Evolutionary conservation across 805 yeast genomes (phyloP).

Genomic region (Metschnikowia peoriensis): DNA sequence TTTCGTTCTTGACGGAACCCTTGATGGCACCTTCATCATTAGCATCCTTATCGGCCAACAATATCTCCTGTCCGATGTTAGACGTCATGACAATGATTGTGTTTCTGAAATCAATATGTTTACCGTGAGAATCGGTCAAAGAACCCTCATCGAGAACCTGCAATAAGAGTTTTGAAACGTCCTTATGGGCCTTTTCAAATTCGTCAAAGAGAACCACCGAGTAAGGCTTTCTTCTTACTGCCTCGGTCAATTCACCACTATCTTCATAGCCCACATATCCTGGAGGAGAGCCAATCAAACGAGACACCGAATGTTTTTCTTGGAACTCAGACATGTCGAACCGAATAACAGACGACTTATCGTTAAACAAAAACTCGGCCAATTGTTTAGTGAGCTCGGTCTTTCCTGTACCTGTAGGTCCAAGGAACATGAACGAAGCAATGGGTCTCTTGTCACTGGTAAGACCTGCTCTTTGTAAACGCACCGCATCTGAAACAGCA

Average conservation of each 20-base stretch:
- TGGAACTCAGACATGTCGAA: constrained; percentile 99
- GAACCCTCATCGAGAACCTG: constrained; percentile 96
- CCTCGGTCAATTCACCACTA: constrained; percentile 95
- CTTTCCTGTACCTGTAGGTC: constrained; percentile 99
- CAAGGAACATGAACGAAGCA: constrained; percentile 93
- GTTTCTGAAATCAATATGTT: constrained; percentile 89
- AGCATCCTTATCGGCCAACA: constrained; percentile 62
- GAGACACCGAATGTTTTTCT: constrained; percentile 86
- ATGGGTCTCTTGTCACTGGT: constrained; percentile 94
- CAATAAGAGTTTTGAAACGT: constrained; percentile 82
- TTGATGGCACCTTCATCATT: constrained; percentile 61
- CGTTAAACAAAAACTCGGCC: constrained; percentile 89
- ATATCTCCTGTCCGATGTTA: constrained; percentile 90
- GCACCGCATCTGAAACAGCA: constrained; percentile 89
- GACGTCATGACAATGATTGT: constrained; percentile 96
- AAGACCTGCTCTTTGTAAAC: constrained; percentile 94
- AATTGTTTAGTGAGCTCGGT: constrained; percentile 92
- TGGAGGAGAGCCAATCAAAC: constrained; percentile 97
- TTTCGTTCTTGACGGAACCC: constrained; percentile 51
- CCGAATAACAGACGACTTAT: constrained; percentile 79
- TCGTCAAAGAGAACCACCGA: constrained; percentile 92
- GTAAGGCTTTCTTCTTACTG: constrained; percentile 92
- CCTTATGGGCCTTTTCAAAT: constrained; percentile 96
- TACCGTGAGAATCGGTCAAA: constrained; percentile 92
- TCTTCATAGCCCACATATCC: constrained; percentile 97